Evolutionary conservation across 352 stramenopile genomes (phyloP).

Genomic region (Phytophthora tubulina): DNA sequence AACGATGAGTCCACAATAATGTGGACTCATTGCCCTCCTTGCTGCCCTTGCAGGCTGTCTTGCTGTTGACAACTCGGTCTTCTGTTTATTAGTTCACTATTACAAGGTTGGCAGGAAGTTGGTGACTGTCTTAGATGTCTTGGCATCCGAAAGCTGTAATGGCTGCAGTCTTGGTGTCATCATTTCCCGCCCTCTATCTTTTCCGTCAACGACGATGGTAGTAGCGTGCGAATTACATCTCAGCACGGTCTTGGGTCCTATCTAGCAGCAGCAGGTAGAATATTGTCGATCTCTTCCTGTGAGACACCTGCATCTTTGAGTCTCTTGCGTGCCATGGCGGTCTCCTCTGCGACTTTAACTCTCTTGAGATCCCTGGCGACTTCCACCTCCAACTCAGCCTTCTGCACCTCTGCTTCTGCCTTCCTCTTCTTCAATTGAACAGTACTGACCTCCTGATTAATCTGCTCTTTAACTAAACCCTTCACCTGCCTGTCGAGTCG

Average conservation of each 20-base stretch:
- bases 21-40: not conserved
- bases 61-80: conserved; percentile 19
- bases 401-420: conserved; percentile 42
- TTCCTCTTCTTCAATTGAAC: conserved; percentile 40
- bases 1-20: conserved; percentile 7
- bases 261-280: conserved; percentile 35
- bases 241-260: conserved; percentile 7
- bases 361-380: conserved; percentile 44
- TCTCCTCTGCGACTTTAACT: conserved; percentile 43
- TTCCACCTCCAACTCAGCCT: conserved; percentile 41
- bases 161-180: not conserved
- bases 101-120: conserved; percentile 31
- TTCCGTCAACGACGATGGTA: not conserved
- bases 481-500: conserved; percentile 40
- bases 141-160: not conserved
- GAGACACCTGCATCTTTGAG: conserved; percentile 43
- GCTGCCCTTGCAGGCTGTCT: not conserved
- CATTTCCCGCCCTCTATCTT: conserved; percentile 5
- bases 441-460: conserved; percentile 27
- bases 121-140: not conserved
- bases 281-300: conserved; percentile 42
- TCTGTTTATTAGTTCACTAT: conserved; percentile 41
- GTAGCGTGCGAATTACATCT: not conserved
- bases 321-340: conserved; percentile 42
- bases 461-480: conserved; percentile 29